Evolutionary conservation across 495 filamentous ascomycete genomes (phyloP).

Genomic region (Xylaria grammica): DNA sequence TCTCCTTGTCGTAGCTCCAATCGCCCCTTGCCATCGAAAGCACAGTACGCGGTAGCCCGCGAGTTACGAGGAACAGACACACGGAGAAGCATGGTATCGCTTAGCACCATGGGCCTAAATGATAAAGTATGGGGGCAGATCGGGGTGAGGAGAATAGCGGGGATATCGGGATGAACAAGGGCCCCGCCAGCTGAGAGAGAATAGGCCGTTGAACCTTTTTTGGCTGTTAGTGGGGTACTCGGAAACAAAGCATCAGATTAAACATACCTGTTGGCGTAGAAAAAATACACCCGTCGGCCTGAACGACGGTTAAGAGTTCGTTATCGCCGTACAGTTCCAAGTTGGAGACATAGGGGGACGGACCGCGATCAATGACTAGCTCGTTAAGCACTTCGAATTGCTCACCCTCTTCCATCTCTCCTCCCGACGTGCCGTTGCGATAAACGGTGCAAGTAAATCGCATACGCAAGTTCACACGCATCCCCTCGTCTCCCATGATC

Average conservation of each 20-base stretch:
- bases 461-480: slow-evolving; percentile 95
- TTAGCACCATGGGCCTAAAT: slow-evolving; percentile 99
- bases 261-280: slow-evolving; percentile 84
- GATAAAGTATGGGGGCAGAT: slow-evolving; percentile 97
- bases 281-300: slow-evolving; percentile 97
- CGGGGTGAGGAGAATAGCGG: slow-evolving; percentile 94
- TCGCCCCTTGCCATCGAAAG: slow-evolving; percentile 94
- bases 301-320: slow-evolving; percentile 88
- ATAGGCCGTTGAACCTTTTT: slow-evolving; percentile 83
- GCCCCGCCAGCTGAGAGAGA: slow-evolving; percentile 94
- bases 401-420: slow-evolving; percentile 73
- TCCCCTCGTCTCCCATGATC: slow-evolving; percentile 89
- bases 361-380: slow-evolving; percentile 94
- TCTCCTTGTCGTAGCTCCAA: slow-evolving; percentile 91
- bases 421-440: slow-evolving; percentile 55
- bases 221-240: slow-evolving; percentile 14
- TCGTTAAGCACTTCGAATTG: slow-evolving; percentile 97
- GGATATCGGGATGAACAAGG: slow-evolving; percentile 95
- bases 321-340: slow-evolving; percentile 94
- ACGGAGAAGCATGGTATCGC: slow-evolving; percentile 86
- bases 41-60: slow-evolving; percentile 90
- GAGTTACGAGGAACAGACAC: slow-evolving; percentile 83
- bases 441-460: slow-evolving; percentile 96
- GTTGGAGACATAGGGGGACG: slow-evolving; percentile 95
- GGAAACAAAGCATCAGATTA: background rate